These are phyloP conservation scores for Neofusicoccum sp. DNA, from an alignment of 2,329 filamentous ascomycete species.

Conservation along the genomic window DNA sequence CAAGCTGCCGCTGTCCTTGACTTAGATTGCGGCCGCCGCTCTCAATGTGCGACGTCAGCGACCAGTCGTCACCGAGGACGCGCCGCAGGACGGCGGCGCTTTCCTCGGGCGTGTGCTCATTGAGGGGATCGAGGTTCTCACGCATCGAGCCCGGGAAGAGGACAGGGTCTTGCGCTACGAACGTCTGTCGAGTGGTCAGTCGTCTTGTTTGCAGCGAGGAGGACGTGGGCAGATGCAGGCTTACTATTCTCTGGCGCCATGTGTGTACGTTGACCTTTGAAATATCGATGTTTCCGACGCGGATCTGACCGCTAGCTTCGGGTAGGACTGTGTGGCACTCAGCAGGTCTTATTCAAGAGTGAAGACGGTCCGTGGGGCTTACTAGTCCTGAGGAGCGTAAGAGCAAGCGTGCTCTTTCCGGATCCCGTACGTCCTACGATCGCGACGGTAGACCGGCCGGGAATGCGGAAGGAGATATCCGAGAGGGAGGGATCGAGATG, in stretches of 20 bases:
- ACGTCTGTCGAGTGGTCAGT: constrained; percentile 45
- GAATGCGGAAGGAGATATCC: constrained; percentile 72
- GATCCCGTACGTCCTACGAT: constrained; percentile 77
- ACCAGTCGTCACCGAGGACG: constrained; percentile 57
- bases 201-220: neutral
- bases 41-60: constrained; percentile 59
- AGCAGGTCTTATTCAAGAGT: constrained; percentile 35
- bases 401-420: constrained; percentile 77
- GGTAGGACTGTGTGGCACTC: constrained; percentile 45
- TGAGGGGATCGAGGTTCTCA: constrained; percentile 64
- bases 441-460: constrained; percentile 75
- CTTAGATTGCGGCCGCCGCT: constrained; percentile 64
- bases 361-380: constrained; percentile 35
- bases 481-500: constrained; percentile 73
- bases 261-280: constrained; percentile 61
- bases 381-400: constrained; percentile 56
- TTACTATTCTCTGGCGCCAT: constrained; percentile 58
- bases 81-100: constrained; percentile 57
- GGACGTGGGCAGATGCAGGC: neutral
- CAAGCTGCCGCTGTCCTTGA: constrained; percentile 67
- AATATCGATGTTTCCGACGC: constrained; percentile 64
- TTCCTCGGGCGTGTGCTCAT: constrained; percentile 58
- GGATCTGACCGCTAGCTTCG: constrained; percentile 51
- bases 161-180: constrained; percentile 68
- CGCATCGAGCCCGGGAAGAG: constrained; percentile 65